Evolutionary conservation across 1,284 basidiomycete species (phyloP), one percentile per base, ranked within the genome.

Genomic region (Exsudoporus floridanus): DNA sequence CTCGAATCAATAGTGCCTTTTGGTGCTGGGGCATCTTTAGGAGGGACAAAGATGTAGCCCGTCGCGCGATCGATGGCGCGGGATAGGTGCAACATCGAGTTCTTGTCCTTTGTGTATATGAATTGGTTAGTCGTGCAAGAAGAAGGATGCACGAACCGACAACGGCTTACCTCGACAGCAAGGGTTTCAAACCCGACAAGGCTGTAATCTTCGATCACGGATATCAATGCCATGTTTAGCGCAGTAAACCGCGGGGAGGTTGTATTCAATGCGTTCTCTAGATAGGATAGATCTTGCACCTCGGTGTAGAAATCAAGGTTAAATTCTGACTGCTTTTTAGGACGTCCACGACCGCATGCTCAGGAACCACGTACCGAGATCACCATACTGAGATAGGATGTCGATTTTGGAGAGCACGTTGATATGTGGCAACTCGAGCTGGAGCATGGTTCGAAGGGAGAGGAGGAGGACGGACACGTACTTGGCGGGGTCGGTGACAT

Each of bases 251-350:
- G 84, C 3, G 81, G 75, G 1, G 85, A 78, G 1, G 86, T 74
- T 0, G 80, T 73, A 9, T 84, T 83, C 18, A 98, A 82, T 1
- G 84, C 76, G 53, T 87, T 89, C 59, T 92, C 82, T 7, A 99
- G 82, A 70, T 98, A 90, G 0, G 88, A 88, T 0, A 99, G 78
- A 69, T 99, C 95, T 72, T 98, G 94, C 0, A 97, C 96, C 71
- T 99, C 93, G 37, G 97, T 98, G 70, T 99, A 99, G 70, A 93
- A 99, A 60, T 96, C 93, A 38, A 99, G 84, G 65, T 96, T 97
- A 77, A 99, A 98, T 35, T 94, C 94, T 96, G 61, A 52, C 19
- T 45, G 39, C 47, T 27, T 19, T 30, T 69, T 8, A 51, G 46
- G 9, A 19, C 4, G 19, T n/a, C 14, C 27, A 23, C n/a, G 25